phyloP scores from a whole-genome alignment of 371 early-diverging fungal species.

The Apophysomyces ossiformis region DNA sequence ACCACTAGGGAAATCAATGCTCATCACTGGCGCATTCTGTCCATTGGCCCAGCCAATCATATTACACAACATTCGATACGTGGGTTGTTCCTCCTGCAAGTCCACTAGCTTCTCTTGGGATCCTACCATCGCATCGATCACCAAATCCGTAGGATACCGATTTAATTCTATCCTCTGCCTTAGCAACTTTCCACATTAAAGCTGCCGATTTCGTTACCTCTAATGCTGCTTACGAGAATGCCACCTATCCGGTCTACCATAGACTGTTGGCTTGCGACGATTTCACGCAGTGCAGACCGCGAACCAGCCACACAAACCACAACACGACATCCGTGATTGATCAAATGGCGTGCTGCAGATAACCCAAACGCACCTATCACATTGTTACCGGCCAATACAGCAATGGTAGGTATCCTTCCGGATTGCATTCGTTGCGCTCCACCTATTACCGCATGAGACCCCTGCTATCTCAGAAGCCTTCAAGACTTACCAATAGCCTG shows the following conservation, averaged over 20 bases:
- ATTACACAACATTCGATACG: constrained; percentile 42
- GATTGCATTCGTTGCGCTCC: constrained; percentile 67
- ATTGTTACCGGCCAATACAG: constrained; percentile 76
- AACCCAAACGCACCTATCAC: constrained; percentile 75
- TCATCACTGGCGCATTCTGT: constrained; percentile 67
- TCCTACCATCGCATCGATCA: constrained; percentile 80
- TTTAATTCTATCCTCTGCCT: constrained; percentile 14
- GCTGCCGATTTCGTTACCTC: constrained; percentile 18
- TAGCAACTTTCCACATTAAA: not conserved
- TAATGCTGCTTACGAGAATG: not conserved
- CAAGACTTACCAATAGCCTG: constrained; percentile 57
- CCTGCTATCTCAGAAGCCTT: not conserved
- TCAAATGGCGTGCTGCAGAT: constrained; percentile 72
- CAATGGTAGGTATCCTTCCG: constrained; percentile 68
- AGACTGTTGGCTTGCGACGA: constrained; percentile 47
- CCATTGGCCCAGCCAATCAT: constrained; percentile 77
- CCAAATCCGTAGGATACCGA: constrained; percentile 55
- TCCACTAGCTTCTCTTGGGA: constrained; percentile 63
- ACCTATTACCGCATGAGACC: constrained; percentile 26
- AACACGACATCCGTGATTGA: constrained; percentile 75
- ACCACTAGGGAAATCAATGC: constrained; percentile 78
- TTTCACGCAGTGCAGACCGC: constrained; percentile 33
- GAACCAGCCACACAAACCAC: constrained; percentile 63
- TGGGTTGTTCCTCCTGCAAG: constrained; percentile 56
- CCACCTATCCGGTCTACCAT: constrained; percentile 34